These are phyloP conservation scores for Tritrichomonas musculus DNA, from an alignment of 208 protist genomes.

Conservation along the genomic window DNA sequence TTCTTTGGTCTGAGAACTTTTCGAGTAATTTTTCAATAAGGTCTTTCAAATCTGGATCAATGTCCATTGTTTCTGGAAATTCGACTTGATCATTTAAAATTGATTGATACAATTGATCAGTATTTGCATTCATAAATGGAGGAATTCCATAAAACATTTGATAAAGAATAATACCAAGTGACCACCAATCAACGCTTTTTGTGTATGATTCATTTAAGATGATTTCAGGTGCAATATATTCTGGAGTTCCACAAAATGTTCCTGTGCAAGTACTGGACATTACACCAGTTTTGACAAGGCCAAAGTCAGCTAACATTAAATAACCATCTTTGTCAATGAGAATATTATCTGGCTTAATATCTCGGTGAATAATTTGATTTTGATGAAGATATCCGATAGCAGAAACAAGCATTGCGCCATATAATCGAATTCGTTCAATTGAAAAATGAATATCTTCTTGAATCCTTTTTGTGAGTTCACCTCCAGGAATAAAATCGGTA, in stretches of 20 bases:
- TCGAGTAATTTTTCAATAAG: not conserved
- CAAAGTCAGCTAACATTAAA: not conserved
- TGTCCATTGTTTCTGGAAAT: constrained; percentile 37
- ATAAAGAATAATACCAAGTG: not conserved
- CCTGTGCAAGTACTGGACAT: not conserved
- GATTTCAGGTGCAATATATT: constrained; percentile 16
- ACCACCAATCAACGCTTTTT: not conserved
- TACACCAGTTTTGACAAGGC: not conserved
- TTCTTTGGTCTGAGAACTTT: not conserved
- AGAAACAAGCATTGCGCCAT: not conserved
- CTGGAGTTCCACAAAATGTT: constrained; percentile 9
- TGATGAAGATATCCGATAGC: not conserved
- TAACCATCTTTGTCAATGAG: not conserved
- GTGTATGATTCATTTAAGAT: not conserved
- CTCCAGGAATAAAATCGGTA: constrained; percentile 41
- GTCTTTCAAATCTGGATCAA: not conserved
- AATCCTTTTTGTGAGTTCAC: constrained; percentile 65
- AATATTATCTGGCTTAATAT: constrained; percentile 22
- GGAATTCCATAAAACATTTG: not conserved
- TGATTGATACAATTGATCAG: not conserved
- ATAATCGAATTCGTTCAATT: not conserved
- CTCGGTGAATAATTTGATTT: not conserved
- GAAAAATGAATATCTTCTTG: not conserved
- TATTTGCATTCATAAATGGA: not conserved
- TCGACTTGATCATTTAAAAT: not conserved